Percentiles rank a stretch among this genome's conserved stretches.
These are phyloP conservation scores for Spinacia oleracea DNA, from an alignment of 179 eudicot genomes.

Conservation along the genomic window DNA sequence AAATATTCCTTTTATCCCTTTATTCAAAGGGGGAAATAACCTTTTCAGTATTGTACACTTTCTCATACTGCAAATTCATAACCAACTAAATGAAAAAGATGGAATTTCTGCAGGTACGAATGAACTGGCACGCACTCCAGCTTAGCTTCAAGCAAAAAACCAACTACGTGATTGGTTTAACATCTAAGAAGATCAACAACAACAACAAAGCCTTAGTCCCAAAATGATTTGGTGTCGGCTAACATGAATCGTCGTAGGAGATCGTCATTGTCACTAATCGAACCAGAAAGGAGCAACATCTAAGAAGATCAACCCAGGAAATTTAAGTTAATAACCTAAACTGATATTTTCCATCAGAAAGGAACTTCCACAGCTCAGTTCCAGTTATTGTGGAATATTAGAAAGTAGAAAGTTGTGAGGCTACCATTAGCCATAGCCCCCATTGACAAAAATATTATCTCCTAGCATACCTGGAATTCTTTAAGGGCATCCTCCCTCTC, in stretches of 20 bases:
- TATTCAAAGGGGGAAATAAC: not conserved
- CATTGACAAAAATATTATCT: not conserved
- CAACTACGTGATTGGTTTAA: no score
- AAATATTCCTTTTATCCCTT: not conserved
- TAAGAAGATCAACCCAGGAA: not conserved
- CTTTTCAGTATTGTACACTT: not conserved
- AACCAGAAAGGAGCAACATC: no score
- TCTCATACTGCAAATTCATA: not conserved
- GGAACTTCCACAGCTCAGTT: not conserved
- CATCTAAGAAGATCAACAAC: not conserved
- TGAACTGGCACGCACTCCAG: not conserved
- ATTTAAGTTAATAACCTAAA: not conserved
- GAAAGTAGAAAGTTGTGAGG: not conserved
- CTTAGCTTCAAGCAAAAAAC: not conserved
- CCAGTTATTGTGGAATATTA: no score
- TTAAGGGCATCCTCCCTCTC: no score
- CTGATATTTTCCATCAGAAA: not conserved
- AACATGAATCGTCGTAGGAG: no score
- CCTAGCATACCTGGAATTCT: not conserved
- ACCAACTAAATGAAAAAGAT: not conserved
- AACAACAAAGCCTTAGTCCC: no score
- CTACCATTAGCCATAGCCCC: not conserved
- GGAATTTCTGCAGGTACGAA: not conserved
- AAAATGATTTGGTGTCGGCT: no score
- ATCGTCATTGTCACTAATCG: no score